Evolutionary conservation across 2,329 filamentous ascomycete species (phyloP).

Genomic region (Pseudogymnoascus sp.): DNA sequence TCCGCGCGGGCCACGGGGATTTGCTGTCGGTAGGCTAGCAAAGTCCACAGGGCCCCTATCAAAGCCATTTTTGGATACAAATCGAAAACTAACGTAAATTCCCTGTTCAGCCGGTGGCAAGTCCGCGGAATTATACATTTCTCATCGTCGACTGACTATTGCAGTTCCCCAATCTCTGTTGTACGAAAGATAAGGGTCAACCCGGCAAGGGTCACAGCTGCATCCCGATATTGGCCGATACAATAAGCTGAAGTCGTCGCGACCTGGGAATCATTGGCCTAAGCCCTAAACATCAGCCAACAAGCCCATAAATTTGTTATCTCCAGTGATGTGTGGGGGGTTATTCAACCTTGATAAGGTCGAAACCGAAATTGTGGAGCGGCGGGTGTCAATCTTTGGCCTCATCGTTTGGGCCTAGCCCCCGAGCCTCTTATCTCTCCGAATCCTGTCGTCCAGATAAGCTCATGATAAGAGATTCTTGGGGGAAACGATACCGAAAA

Average conservation of each 20-base stretch:
- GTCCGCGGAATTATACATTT: constrained; percentile 9
- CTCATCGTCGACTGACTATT: background rate
- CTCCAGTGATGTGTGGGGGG: background rate
- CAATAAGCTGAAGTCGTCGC: background rate
- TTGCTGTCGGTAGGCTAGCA: background rate
- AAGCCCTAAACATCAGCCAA: background rate
- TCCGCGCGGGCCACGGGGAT: background rate
- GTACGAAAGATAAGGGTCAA: background rate
- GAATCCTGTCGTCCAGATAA: constrained; percentile 1
- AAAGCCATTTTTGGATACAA: background rate
- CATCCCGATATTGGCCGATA: background rate
- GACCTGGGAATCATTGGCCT: background rate
- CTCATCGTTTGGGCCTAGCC: background rate
- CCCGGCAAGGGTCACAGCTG: background rate
- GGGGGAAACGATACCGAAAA: background rate
- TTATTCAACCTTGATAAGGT: background rate
- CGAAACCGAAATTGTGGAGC: background rate
- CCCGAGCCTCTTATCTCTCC: constrained; percentile 2
- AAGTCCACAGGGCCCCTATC: background rate
- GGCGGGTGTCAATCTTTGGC: background rate
- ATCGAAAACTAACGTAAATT: background rate
- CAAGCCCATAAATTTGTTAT: background rate
- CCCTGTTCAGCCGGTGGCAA: background rate
- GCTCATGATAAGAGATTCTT: constrained; percentile 5
- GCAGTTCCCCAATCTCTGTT: background rate